Evolutionary conservation across 352 stramenopile genomes (phyloP).

Genomic region (Phytophthora citrophthora): DNA sequence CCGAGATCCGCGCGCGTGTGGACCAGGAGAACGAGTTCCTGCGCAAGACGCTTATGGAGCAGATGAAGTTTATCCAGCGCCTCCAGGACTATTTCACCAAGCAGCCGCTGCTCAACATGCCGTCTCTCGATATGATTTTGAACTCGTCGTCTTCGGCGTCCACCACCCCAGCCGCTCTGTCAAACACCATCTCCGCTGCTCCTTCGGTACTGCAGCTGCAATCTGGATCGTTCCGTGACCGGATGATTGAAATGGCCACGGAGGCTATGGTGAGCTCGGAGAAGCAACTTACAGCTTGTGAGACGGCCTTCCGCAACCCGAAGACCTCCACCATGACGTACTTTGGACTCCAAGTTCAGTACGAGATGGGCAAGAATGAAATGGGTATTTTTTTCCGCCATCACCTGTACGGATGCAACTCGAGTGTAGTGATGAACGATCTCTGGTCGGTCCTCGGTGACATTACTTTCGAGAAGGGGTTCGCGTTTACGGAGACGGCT

Average conservation of each 20-base stretch:
- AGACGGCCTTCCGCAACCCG: constrained; percentile 77
- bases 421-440: constrained; percentile 70
- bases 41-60: constrained; percentile 89
- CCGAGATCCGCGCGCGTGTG: constrained; percentile 85
- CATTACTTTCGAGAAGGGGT: constrained; percentile 80
- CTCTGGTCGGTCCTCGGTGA: constrained; percentile 83
- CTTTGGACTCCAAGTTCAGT: constrained; percentile 89
- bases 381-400: constrained; percentile 90
- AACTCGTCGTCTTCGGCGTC: constrained; percentile 75
- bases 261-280: constrained; percentile 67
- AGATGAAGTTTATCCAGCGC: constrained; percentile 93
- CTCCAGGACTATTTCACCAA: constrained; percentile 92
- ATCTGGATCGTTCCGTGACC: constrained; percentile 82
- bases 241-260: constrained; percentile 66
- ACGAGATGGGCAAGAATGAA: constrained; percentile 88
- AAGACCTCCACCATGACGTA: constrained; percentile 91
- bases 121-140: constrained; percentile 84
- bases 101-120: constrained; percentile 90
- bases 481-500: constrained; percentile 78
- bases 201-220: constrained; percentile 75
- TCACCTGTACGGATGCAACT: constrained; percentile 82
- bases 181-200: constrained; percentile 67
- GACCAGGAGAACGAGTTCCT: constrained; percentile 92
- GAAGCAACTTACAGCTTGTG: constrained; percentile 75
- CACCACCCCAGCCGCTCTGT: constrained; percentile 62